Evolutionary conservation across 257 asterid species (phyloP).

Genomic region (Solanum pennellii): DNA sequence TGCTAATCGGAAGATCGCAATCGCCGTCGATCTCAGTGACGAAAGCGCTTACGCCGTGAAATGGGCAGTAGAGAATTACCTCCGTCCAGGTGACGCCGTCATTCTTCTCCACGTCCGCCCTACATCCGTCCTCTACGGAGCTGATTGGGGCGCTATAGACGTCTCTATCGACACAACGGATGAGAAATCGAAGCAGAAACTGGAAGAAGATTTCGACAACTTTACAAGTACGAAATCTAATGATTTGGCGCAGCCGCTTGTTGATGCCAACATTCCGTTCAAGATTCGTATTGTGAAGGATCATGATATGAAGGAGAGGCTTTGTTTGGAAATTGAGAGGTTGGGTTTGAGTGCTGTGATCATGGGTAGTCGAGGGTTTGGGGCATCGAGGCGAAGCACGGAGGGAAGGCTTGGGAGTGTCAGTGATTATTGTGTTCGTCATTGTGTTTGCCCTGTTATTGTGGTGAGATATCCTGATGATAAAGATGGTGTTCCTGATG

Average conservation of each 20-base stretch:
- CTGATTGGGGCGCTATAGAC: conserved; percentile 65
- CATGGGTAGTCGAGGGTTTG: conserved; percentile 79
- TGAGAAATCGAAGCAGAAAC: conserved; percentile 51
- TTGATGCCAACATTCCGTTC: conserved; percentile 49
- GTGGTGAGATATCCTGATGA: conserved; percentile 65
- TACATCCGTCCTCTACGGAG: conserved; percentile 35
- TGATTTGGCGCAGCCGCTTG: conserved; percentile 55
- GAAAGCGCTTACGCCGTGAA: conserved; percentile 66
- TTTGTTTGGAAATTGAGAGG: conserved; percentile 83
- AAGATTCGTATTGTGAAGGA: conserved; percentile 70
- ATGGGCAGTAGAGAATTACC: conserved; percentile 69
- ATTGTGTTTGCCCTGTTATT: conserved; percentile 67
- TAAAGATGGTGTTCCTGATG: conserved; percentile 37
- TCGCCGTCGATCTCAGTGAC: conserved; percentile 73
- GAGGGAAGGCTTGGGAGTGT: conserved; percentile 77
- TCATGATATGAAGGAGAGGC: conserved; percentile 77
- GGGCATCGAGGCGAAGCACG: conserved; percentile 42
- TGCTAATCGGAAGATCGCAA: conserved; percentile 49
- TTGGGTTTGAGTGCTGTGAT: conserved; percentile 63
- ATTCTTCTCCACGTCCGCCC: conserved; percentile 56
- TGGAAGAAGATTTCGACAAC: conserved; percentile 58
- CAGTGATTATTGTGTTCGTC: conserved; percentile 70
- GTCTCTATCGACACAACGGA: conserved; percentile 23
- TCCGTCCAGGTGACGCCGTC: conserved; percentile 70
- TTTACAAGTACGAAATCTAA: conserved; percentile 49